Percentiles rank a stretch among this genome's conserved stretches.
These are phyloP conservation scores for Kalaharituber pfeilii DNA, from an alignment of 2,329 filamentous ascomycete genomes.

Conservation along the genomic window DNA sequence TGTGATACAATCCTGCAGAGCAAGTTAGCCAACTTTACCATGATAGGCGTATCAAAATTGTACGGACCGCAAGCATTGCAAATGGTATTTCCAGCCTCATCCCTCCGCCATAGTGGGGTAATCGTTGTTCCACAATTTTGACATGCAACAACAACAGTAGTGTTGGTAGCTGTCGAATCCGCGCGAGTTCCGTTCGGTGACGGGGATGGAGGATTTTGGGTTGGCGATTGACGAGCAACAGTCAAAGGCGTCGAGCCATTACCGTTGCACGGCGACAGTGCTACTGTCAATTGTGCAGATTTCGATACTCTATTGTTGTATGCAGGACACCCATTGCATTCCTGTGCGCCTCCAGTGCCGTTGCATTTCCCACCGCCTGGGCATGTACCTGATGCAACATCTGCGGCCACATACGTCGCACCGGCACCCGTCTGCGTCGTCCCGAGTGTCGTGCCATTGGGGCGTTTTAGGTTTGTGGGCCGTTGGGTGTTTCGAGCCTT, in stretches of 20 bases:
- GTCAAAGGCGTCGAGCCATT: not conserved
- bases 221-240: not conserved
- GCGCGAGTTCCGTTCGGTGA: slow-evolving; percentile 3
- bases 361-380: slow-evolving; percentile 91
- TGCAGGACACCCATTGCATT: slow-evolving; percentile 86
- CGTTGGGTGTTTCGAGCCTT: slow-evolving; percentile 85
- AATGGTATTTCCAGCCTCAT: slow-evolving; percentile 88
- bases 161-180: slow-evolving; percentile 26
- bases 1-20: slow-evolving; percentile 68
- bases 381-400: slow-evolving; percentile 68
- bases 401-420: slow-evolving; percentile 60
- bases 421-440: slow-evolving; percentile 28
- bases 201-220: not conserved
- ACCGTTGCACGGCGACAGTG: slow-evolving; percentile 20
- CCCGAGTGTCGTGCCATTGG: slow-evolving; percentile 25
- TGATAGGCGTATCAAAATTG: not conserved
- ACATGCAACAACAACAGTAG: slow-evolving; percentile 66
- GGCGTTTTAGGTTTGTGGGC: slow-evolving; percentile 75
- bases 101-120: slow-evolving; percentile 85
- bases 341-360: slow-evolving; percentile 85
- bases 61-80: slow-evolving; percentile 91
- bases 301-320: slow-evolving; percentile 96
- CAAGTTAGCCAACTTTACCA: not conserved
- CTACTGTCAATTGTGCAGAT: slow-evolving; percentile 51
- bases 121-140: slow-evolving; percentile 96